Conservation (phyloP, 345 rosid species). For the Eucalyptus regnans region DNA sequence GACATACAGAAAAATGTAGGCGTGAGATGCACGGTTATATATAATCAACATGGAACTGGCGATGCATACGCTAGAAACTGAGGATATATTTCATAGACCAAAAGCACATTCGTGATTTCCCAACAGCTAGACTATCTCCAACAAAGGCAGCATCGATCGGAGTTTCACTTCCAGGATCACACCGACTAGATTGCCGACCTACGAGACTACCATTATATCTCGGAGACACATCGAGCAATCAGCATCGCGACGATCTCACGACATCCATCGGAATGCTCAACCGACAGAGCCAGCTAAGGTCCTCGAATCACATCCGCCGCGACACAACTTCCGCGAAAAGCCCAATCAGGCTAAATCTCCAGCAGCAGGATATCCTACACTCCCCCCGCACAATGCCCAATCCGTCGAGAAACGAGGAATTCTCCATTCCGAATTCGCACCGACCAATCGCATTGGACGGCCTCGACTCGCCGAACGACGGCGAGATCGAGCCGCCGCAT, state of each 20-base stretch:
- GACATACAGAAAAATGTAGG: background rate
- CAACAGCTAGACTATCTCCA: background rate
- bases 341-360: background rate
- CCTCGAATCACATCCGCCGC: background rate
- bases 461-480: background rate
- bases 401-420: background rate
- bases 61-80: background rate
- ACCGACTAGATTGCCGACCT: background rate
- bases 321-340: background rate
- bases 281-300: background rate
- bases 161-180: background rate
- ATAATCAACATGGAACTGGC: background rate
- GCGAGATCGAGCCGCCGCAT: background rate
- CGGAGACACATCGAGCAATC: background rate
- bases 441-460: background rate
- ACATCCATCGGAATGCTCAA: background rate
- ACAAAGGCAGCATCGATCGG: background rate
- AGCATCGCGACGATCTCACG: background rate
- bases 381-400: background rate
- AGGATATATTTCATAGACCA: background rate
- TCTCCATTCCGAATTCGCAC: background rate
- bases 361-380: background rate
- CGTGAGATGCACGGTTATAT: background rate
- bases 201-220: background rate
- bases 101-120: background rate